A percentile compares a stretch with the other conserved stretches of the same genome.
Conservation (phyloP, 495 filamentous ascomycete genomes). For the Hypoxylon subgilvum region DNA sequence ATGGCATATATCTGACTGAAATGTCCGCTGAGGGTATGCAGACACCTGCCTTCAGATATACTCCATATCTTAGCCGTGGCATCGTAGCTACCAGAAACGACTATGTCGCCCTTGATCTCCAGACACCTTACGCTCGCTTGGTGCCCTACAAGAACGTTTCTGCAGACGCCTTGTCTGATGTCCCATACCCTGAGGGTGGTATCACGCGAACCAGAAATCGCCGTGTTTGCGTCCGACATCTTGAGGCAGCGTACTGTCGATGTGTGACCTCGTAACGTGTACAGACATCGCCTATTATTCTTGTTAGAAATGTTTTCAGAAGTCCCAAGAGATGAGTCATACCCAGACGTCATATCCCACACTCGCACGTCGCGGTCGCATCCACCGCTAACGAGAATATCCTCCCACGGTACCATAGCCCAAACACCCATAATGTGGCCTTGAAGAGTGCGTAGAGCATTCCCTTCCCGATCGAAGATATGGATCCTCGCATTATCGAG, state of each 20-base stretch:
- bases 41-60: constrained; percentile 88
- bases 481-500: constrained; percentile 98
- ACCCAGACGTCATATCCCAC: constrained; percentile 97
- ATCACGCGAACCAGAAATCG: constrained; percentile 94
- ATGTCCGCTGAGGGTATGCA: constrained; percentile 89
- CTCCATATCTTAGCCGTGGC: constrained; percentile 97
- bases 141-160: constrained; percentile 91
- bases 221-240: constrained; percentile 91
- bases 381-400: constrained; percentile 92
- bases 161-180: constrained; percentile 81
- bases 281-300: constrained; percentile 64
- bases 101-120: constrained; percentile 91
- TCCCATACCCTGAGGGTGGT: constrained; percentile 97
- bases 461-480: constrained; percentile 91
- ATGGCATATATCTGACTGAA: constrained; percentile 99
- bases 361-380: constrained; percentile 97
- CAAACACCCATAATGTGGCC: constrained; percentile 99
- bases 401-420: constrained; percentile 99
- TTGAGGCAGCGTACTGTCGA: constrained; percentile 96
- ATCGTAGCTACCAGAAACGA: constrained; percentile 96
- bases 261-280: constrained; percentile 89
- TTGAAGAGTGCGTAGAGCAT: constrained; percentile 83
- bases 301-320: constrained; percentile 26
- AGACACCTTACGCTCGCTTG: constrained; percentile 96
- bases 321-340: constrained; percentile 42